Evolutionary conservation across 228 moss, liverwort and hornwort genomes (phyloP).

Genomic region (Sphagnum magellanicum): DNA sequence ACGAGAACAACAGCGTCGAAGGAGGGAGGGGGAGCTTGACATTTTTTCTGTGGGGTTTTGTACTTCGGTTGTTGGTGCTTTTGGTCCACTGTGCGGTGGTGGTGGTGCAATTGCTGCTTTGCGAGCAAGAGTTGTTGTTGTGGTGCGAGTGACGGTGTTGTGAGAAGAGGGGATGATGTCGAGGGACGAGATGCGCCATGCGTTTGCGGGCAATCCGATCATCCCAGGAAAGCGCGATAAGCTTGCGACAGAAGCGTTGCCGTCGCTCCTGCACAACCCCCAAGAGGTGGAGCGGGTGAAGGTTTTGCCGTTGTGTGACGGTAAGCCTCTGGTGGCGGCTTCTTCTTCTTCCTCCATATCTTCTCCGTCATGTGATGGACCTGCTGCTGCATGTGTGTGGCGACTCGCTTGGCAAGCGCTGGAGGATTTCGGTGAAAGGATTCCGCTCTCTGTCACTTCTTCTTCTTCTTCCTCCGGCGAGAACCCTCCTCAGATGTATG

Average conservation of each 20-base stretch:
- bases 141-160: too few relatives aligned
- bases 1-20: too few relatives aligned
- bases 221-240: conserved; percentile 45
- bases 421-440: conserved; percentile 24
- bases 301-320: conserved; percentile 68
- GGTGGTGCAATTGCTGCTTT: too few relatives aligned
- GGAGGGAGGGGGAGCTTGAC: too few relatives aligned
- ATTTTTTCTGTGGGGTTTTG: too few relatives aligned
- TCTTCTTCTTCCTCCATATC: conserved; percentile 4
- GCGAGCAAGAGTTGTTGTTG: too few relatives aligned
- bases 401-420: conserved; percentile 70
- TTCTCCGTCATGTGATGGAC: too few relatives aligned
- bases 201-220: conserved; percentile 77
- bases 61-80: too few relatives aligned
- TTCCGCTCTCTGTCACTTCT: conserved; percentile 18
- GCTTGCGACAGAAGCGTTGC: conserved; percentile 29
- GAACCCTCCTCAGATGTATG: conserved; percentile 19
- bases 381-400: conserved; percentile 25
- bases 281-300: conserved; percentile 39
- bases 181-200: conserved; percentile 42
- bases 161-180: conserved; percentile 11
- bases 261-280: conserved; percentile 8
- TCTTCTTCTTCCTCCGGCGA: background rate
- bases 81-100: too few relatives aligned
- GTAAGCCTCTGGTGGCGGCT: conserved; percentile 49